Evolutionary conservation across 2,329 filamentous ascomycete genomes (phyloP).

Genomic region (Trichothecium sympodiale): DNA sequence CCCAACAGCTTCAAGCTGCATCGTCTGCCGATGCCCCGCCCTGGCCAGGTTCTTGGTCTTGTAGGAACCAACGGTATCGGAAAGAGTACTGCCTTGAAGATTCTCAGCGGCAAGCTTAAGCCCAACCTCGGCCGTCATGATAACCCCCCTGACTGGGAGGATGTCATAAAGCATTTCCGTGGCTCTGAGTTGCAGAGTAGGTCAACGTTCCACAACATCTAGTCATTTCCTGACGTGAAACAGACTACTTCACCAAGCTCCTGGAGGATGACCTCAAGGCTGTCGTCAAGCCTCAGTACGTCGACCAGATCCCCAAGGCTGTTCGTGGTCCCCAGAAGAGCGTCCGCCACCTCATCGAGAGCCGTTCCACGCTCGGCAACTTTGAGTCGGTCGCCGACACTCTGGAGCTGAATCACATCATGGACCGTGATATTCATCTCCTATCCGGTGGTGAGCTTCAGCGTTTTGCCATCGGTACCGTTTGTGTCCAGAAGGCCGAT

Average conservation of each 20-base stretch:
- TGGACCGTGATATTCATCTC: slow-evolving; percentile 79
- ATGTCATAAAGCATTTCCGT: slow-evolving; percentile 96
- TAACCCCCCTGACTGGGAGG: slow-evolving; percentile 97
- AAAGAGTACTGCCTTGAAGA: slow-evolving; percentile 99
- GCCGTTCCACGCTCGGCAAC: slow-evolving; percentile 67
- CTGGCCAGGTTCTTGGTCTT: slow-evolving; percentile 88
- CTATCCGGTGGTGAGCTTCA: slow-evolving; percentile 97
- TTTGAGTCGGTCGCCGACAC: slow-evolving; percentile 71
- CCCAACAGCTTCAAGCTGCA: slow-evolving; percentile 99
- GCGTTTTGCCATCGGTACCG: slow-evolving; percentile 91
- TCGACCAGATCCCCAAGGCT: slow-evolving; percentile 92
- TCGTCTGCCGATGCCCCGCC: slow-evolving; percentile 87
- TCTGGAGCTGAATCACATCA: slow-evolving; percentile 79
- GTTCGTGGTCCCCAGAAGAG: slow-evolving; percentile 72
- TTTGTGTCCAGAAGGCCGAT: slow-evolving; percentile 92
- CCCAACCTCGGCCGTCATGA: slow-evolving; percentile 92
- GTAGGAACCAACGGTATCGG: slow-evolving; percentile 99
- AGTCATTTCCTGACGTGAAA: slow-evolving; percentile 3
- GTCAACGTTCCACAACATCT: slow-evolving; percentile 17
- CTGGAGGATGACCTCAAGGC: slow-evolving; percentile 95
- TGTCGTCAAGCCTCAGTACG: slow-evolving; percentile 97
- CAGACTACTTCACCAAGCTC: slow-evolving; percentile 95
- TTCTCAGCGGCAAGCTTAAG: slow-evolving; percentile 96
- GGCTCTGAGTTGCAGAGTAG: slow-evolving; percentile 93
- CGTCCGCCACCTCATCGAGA: slow-evolving; percentile 68